Percentiles rank a stretch among this genome's conserved stretches.
Evolutionary conservation across 2,329 filamentous ascomycete species (phyloP).

Genomic region (Neonectria ditissima): DNA sequence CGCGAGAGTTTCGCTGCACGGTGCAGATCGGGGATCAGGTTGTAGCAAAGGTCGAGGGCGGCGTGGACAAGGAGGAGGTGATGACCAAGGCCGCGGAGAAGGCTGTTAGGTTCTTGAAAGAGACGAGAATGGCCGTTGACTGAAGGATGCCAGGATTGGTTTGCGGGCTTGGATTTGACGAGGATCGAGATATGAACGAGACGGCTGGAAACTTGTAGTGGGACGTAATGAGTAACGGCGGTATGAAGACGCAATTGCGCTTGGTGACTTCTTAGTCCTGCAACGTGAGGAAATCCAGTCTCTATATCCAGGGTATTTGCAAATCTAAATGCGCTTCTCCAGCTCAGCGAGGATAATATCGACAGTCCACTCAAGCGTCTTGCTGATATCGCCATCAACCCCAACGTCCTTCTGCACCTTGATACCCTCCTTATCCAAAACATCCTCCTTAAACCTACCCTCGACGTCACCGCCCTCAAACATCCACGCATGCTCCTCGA

Average conservation of each 20-base stretch:
- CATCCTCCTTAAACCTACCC: slow-evolving; percentile 61
- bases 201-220: not conserved
- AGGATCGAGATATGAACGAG: not conserved
- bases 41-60: slow-evolving; percentile 59
- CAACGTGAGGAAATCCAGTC: not conserved
- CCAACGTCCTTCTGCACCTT: slow-evolving; percentile 60
- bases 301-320: not conserved
- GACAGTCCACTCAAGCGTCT: slow-evolving; percentile 76
- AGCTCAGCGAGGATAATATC: slow-evolving; percentile 66
- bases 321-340: slow-evolving; percentile 43
- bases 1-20: slow-evolving; percentile 56
- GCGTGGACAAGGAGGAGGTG: slow-evolving; percentile 63
- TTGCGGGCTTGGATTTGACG: too few relatives aligned
- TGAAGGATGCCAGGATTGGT: not conserved
- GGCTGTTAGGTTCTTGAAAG: slow-evolving; percentile 56
- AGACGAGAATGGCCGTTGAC: slow-evolving; percentile 29
- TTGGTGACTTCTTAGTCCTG: not conserved
- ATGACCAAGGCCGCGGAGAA: slow-evolving; percentile 66
- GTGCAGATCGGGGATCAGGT: slow-evolving; percentile 61
- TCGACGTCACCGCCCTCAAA: slow-evolving; percentile 78
- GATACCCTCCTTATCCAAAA: slow-evolving; percentile 59
- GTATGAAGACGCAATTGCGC: not conserved
- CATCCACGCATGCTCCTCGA: slow-evolving; percentile 82
- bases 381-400: slow-evolving; percentile 69
- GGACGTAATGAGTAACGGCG: not conserved